These are phyloP conservation scores for Trichosanthes cucumerina DNA, from an alignment of 306 rosid genomes.

Conservation along the genomic window DNA sequence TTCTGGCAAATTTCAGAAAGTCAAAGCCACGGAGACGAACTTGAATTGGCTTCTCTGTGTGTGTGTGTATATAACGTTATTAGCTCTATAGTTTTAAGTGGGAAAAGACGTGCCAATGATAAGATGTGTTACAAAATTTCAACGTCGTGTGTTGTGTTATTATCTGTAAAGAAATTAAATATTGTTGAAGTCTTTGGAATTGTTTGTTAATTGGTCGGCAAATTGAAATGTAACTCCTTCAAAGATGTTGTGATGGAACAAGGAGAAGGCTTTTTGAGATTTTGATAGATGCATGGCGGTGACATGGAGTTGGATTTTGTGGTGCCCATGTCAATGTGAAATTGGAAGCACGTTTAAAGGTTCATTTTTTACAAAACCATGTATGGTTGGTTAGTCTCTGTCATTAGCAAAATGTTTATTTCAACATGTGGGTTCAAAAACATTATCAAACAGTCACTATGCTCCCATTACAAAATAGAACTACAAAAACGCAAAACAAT, in stretches of 20 bases:
- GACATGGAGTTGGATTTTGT: too few species aligned
- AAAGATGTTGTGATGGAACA: neutral
- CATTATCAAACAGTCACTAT: too few species aligned
- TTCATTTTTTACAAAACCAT: too few species aligned
- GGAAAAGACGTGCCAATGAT: slow-evolving; percentile 2
- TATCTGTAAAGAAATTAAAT: neutral
- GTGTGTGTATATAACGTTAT: neutral
- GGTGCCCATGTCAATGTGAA: too few species aligned
- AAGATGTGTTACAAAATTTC: neutral
- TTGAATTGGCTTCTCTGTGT: neutral
- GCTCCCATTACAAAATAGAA: too few species aligned
- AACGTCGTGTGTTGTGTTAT: neutral
- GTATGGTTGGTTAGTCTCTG: too few species aligned
- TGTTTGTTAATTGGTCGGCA: neutral
- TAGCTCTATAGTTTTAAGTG: neutral
- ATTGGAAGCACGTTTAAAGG: too few species aligned
- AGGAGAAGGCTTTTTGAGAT: too few species aligned
- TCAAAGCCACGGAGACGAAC: neutral
- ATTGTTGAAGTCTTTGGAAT: neutral
- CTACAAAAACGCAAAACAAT: too few species aligned
- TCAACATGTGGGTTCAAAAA: too few species aligned
- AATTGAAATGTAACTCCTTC: neutral
- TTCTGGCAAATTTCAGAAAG: neutral
- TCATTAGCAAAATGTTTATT: too few species aligned
- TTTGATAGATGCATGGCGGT: too few species aligned